Conservation (phyloP, 208 protist species). For the Lotmaria passim region DNA sequence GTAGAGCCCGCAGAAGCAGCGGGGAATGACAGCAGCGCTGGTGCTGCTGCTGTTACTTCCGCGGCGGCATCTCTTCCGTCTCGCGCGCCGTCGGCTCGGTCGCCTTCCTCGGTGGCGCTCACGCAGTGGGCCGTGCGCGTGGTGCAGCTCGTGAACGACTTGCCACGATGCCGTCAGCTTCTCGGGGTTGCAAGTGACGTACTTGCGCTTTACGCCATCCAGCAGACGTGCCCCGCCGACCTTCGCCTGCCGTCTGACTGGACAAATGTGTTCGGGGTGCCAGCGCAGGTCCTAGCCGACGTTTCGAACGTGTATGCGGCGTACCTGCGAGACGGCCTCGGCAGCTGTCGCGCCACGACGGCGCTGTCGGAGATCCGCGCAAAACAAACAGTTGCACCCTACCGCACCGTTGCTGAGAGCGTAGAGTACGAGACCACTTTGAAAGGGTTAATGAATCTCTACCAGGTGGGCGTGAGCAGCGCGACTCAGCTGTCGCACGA, state of each 20-base stretch:
- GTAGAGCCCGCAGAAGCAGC: slow-evolving; percentile 26
- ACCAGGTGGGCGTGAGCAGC: neutral
- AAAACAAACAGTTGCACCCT: slow-evolving; percentile 13
- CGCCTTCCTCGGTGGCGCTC: slow-evolving; percentile 32
- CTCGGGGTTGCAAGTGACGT: slow-evolving; percentile 35
- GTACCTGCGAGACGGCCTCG: slow-evolving; percentile 16
- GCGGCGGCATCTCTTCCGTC: neutral
- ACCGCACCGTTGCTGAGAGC: slow-evolving; percentile 30
- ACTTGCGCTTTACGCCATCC: slow-evolving; percentile 71
- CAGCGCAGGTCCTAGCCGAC: slow-evolving; percentile 1
- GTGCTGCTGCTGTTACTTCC: neutral
- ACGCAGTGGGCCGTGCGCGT: slow-evolving; percentile 60
- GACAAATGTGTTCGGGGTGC: slow-evolving; percentile 60
- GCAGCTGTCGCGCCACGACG: slow-evolving; percentile 2
- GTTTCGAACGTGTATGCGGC: slow-evolving; percentile 26
- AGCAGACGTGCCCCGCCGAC: slow-evolving; percentile 36
- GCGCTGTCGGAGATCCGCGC: slow-evolving; percentile 27
- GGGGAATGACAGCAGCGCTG: too few relatives aligned
- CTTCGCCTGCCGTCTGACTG: slow-evolving; percentile 55
- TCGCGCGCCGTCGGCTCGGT: neutral
- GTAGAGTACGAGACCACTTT: slow-evolving; percentile 13
- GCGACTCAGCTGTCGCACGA: neutral
- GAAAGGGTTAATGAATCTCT: slow-evolving; percentile 4
- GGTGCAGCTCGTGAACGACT: slow-evolving; percentile 75
- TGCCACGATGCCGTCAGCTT: slow-evolving; percentile 56